Base-by-base conservation (phyloP, 1,284 basidiomycete species). In the Termitomyces sp. region DNA sequence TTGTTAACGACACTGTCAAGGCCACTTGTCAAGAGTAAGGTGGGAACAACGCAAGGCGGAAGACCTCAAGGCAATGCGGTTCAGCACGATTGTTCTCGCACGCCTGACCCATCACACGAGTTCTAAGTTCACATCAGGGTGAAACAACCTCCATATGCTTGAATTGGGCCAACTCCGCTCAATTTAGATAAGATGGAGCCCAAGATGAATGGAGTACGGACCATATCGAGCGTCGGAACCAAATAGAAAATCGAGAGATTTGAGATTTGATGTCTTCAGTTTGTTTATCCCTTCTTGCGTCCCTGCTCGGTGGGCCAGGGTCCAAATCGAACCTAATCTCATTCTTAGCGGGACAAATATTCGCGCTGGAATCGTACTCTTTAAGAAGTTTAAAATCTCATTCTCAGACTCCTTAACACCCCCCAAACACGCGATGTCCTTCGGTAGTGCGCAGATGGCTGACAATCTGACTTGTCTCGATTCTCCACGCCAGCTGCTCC, bases 291-390 rank as follows among this genome's bases (percentile, higher is more conserved):
- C 43, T 47, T 48, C 31, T 34, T 36, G 21, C 42, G 44, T 39
- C 47, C 44, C 43, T 49, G 21, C 34, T 39, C 13, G 47, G 13
- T 38, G 10, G 28, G 26, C n/a, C 53, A 54, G 53, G 54, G 49
- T 41, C 46, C 9, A 26, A 5, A 53, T 50, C 48, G 41, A 60
- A 55, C 40, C 56, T 58, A 51, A 58, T 49, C 48, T 39, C 28
- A 28, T 60, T 50, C 19, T 53, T n/a, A 48, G 28, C n/a, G 15
- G 13, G 24, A 41, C 34, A 44, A 36, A 44, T 42, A 21, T 41
- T 47, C n/a, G 10, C 44, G 47, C 31, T 33, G 40, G 17, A 39
- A 45, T 52, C 49, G 12, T 46, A 39, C 39, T 51, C 10, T 31
- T 36, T 19, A 30, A 10, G 17, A 30, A 39, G 44, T 49, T 36